Percentiles rank a stretch among this genome's conserved stretches.
phyloP scores from a whole-genome alignment of 176 grass and related monocot genomes.

The Oryza glumipatula region DNA sequence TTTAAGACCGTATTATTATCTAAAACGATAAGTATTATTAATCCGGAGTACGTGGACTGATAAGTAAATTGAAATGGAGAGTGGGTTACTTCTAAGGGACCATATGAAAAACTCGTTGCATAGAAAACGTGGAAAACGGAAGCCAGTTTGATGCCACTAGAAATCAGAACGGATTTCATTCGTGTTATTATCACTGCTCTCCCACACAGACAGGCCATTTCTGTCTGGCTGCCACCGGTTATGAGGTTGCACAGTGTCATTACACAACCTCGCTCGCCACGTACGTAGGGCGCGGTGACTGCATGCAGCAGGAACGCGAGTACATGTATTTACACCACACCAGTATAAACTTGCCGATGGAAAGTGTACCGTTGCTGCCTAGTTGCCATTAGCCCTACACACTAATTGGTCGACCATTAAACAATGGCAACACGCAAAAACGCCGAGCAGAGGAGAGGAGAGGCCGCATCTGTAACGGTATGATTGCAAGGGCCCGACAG shows the following conservation, averaged over 20 bases:
- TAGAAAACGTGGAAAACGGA: neutral
- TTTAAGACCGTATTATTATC: no score
- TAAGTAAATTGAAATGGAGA: no score
- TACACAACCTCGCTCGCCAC: neutral
- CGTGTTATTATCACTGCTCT: neutral
- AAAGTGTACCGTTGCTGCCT: neutral
- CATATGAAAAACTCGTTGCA: no score
- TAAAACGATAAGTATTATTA: no score
- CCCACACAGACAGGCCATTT: no score
- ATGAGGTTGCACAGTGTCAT: neutral
- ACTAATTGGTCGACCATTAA: neutral
- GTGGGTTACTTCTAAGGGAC: neutral
- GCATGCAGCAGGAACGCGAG: neutral
- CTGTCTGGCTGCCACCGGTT: neutral
- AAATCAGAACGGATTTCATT: neutral
- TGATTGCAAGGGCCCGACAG: constrained; percentile 48
- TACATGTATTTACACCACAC: no score
- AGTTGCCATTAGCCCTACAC: neutral
- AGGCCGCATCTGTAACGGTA: constrained; percentile 34
- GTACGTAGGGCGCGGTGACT: neutral
- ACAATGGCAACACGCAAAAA: neutral
- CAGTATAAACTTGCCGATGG: no score
- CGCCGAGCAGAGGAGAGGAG: neutral
- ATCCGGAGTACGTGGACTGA: no score
- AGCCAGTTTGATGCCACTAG: neutral